Conservation (phyloP, 805 yeast species). For the Ogataea nitratoaversa region DNA sequence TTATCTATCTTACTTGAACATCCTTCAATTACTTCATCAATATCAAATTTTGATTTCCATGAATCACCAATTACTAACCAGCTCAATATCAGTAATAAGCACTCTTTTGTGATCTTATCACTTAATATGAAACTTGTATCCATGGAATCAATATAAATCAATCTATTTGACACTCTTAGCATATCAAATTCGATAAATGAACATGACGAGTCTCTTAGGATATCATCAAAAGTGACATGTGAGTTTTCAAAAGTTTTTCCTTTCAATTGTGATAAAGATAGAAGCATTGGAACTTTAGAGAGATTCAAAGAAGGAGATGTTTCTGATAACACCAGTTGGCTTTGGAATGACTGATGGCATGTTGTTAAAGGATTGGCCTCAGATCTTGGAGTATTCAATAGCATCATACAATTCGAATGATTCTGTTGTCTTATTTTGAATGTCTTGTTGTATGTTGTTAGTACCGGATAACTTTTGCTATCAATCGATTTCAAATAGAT, state of each 20-base stretch:
- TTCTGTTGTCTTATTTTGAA: conserved; percentile 72
- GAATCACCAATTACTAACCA: neutral
- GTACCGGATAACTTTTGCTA: conserved; percentile 39
- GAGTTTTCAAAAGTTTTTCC: neutral
- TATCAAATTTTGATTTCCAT: neutral
- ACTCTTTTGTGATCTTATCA: neutral
- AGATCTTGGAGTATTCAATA: conserved; percentile 30
- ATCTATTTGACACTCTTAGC: neutral
- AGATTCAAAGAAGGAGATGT: conserved; percentile 10
- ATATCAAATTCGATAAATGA: conserved; percentile 1
- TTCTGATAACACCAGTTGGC: conserved; percentile 11
- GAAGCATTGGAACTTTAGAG: conserved; percentile 8
- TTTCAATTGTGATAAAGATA: conserved; percentile 1
- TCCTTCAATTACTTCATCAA: neutral
- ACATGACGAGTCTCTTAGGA: conserved; percentile 8
- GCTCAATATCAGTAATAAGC: neutral
- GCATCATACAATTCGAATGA: conserved; percentile 79
- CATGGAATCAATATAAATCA: neutral
- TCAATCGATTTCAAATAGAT: conserved; percentile 19
- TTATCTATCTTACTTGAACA: neutral
- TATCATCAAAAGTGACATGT: conserved; percentile 2
- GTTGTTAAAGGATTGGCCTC: conserved; percentile 5
- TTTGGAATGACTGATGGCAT: conserved; percentile 5
- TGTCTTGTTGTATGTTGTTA: conserved; percentile 57
- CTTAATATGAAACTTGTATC: neutral